Base-by-base conservation (phyloP, 805 yeast species). In the Candida nitratophila region DNA sequence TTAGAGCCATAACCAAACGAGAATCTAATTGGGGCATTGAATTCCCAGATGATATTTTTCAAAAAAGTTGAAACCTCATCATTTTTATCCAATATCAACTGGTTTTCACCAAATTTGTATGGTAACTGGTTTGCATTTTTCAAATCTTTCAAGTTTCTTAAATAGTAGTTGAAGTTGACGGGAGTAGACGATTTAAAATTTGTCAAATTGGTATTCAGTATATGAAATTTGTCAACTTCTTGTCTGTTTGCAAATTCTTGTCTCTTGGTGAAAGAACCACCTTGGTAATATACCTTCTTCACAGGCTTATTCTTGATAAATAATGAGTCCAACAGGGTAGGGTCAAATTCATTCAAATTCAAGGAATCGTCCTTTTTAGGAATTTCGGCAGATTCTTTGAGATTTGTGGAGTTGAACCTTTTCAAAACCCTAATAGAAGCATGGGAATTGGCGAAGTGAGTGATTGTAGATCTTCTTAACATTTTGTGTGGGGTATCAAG, bases 1-100 rank as follows among this genome's bases (percentile, higher is more conserved):
- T 96, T 96, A 8, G 95, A 85, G 2, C 99, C 99, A 62, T 91
- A 91, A 0, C 97, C 99, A 64, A 91, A 86, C 1, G 96, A 82
- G 54, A 77, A 85, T 43, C 79, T 68, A 14, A 88, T 76, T 1
- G 93, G 90, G 1, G 91, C 83, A 36, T 77, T 67, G 61, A 86
- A 86, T 39, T 70, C 66, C 63, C 75, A 63, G 33, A 83, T 54
- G 2, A 84, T 71, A 2, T 69, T 59, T 16, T 70, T 59, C 26
- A 87, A 64, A 9, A 73, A 68, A 10, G 59, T 60, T 32, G 76
- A 69, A 49, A 71, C 52, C 17, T 68, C 66, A 11, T 35, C 36
- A 15, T 64, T 57, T 1, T 53, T 45, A 40, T 73, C 76, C 1
- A 67, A 55, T 11, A 80, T 62, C 24, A 73, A 64, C 53, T 83